phyloP scores from a whole-genome alignment of 495 filamentous ascomycete species.

The Penicillium flavigenum region DNA sequence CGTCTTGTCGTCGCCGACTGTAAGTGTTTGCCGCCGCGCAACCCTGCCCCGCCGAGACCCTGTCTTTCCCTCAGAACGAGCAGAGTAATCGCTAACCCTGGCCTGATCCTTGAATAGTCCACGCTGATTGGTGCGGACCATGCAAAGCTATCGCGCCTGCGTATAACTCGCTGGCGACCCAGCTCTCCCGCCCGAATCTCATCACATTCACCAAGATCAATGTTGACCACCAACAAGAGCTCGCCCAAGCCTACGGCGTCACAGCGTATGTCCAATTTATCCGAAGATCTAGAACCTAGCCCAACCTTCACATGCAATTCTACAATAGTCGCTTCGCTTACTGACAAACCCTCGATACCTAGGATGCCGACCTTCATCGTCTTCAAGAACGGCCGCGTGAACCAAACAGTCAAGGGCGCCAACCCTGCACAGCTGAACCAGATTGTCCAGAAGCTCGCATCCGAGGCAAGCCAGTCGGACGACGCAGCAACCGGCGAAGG shows the following conservation, averaged over 20 bases:
- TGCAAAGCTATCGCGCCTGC: slow-evolving; percentile 82
- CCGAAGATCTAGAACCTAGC: neutral
- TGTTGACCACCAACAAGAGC: slow-evolving; percentile 70
- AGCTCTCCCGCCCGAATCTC: slow-evolving; percentile 67
- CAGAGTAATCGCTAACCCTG: slow-evolving; percentile 12
- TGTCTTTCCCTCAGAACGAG: slow-evolving; percentile 4
- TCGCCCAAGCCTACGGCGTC: slow-evolving; percentile 69
- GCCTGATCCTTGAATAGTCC: slow-evolving; percentile 56
- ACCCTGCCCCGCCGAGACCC: slow-evolving; percentile 13
- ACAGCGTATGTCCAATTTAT: slow-evolving; percentile 55
- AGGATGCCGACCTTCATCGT: slow-evolving; percentile 80
- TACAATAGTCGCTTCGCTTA: neutral
- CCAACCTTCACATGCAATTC: neutral
- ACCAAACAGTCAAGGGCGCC: slow-evolving; percentile 71
- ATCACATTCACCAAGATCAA: slow-evolving; percentile 88
- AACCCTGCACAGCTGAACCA: slow-evolving; percentile 65
- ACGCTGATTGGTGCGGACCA: slow-evolving; percentile 82
- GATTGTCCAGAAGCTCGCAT: slow-evolving; percentile 69
- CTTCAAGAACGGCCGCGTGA: slow-evolving; percentile 70
- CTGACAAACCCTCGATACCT: neutral
- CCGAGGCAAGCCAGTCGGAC: slow-evolving; percentile 60
- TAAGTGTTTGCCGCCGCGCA: slow-evolving; percentile 47
- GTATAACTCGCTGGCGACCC: slow-evolving; percentile 73
- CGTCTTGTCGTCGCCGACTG: slow-evolving; percentile 82
- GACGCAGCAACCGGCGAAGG: slow-evolving; percentile 41